Base-by-base conservation (phyloP, 2,329 filamentous ascomycete genomes). In the Cryphonectria parasitica region DNA sequence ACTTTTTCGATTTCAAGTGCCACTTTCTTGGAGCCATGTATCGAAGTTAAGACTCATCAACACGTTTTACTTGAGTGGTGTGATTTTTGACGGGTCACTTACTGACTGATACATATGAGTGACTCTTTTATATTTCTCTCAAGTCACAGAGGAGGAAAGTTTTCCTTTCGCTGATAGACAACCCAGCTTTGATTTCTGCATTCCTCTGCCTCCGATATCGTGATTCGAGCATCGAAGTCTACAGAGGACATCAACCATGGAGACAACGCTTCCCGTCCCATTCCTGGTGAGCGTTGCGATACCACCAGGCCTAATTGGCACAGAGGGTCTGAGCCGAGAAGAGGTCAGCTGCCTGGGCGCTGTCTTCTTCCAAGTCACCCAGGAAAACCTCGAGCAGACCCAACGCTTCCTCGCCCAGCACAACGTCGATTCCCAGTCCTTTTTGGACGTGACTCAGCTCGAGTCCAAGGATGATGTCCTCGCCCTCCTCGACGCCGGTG, bases 401-500 rank as follows among this genome's bases (percentile, higher is more conserved):
- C 77, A 81, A 56, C 77, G 79, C 41, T 86, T 88, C 72, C 80
- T 90, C 67, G 79, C 80, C 41, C 82, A 82, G 70, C 83, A 87
- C 75, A 84, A 82, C 72, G 80, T 83, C 69, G 84, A 86, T 45
- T 86, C 87, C 74, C 83, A 86, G 74, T 88, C 92, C 74, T 94
- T 92, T 79, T 88, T 97, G 74, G 93, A 97, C 76, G 94, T 90
- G 66, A 91, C 92, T 5, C 82, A 83, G 31, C 85, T 98, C 54
- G 80, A 87, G 43, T 89, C 90, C 15, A 83, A 85, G 69, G 91
- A 94, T 74, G 92, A 97, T 74, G 85, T 98, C 49, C 83, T 95
- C 68, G 88, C 92, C 63, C 86, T 98, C 49, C 89, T 99, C 69
- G 93, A 99, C 79, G 88, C 90, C 74, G 96, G 96, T 71, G 94